Evolutionary conservation across 225 moss, liverwort and hornwort genomes (phyloP).

Genomic region (Sphagnum contortum): DNA sequence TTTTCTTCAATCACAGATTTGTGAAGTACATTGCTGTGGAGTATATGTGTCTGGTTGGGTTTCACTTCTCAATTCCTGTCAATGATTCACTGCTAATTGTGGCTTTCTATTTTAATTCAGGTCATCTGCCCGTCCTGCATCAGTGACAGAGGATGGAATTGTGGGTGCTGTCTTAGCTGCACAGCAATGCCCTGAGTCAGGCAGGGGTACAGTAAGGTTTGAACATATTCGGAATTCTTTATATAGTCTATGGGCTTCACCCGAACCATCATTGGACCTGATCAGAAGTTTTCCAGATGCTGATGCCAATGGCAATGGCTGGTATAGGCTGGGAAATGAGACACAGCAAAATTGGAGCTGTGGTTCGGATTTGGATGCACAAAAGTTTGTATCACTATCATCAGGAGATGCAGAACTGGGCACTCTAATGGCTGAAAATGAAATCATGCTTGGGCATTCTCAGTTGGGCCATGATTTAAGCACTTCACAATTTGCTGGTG

Average conservation of each 20-base stretch:
- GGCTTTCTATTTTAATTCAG: conserved; percentile 21
- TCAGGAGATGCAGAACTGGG: not conserved
- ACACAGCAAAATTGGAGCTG: not conserved
- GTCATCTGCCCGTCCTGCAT: conserved; percentile 44
- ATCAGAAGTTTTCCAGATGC: no score
- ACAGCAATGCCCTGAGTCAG: conserved; percentile 16
- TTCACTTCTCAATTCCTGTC: no score
- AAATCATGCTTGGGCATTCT: no score
- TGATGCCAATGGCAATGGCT: no score
- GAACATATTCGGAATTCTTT: conserved; percentile 19
- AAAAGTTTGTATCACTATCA: not conserved
- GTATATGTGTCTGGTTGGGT: no score
- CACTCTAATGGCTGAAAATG: no score
- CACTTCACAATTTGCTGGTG: not conserved
- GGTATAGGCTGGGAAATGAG: not conserved
- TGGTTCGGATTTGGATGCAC: not conserved
- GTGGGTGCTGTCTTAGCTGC: conserved; percentile 17
- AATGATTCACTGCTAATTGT: not conserved
- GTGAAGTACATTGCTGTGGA: no score
- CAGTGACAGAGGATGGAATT: conserved; percentile 24
- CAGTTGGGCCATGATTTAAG: no score
- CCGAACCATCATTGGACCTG: no score
- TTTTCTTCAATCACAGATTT: not conserved
- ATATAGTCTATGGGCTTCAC: conserved; percentile 7
- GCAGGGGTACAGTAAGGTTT: conserved; percentile 14